phyloP scores from a whole-genome alignment of 2,329 filamentous ascomycete genomes.

The Orbilia brochopaga region DNA sequence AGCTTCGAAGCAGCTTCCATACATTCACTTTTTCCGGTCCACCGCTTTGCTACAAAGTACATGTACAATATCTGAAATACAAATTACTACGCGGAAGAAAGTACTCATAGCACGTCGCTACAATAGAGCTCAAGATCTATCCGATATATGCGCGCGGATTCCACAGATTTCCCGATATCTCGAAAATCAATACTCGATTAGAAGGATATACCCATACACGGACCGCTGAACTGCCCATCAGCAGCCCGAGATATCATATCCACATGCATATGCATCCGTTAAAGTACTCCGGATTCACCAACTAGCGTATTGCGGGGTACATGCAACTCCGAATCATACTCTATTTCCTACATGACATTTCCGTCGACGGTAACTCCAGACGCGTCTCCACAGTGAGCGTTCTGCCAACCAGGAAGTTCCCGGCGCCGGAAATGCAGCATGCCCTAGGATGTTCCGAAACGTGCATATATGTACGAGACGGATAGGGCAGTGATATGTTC shows the following conservation, averaged over 20 bases:
- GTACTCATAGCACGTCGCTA: too few species aligned
- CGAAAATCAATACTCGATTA: neutral
- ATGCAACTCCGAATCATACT: neutral
- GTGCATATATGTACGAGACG: neutral
- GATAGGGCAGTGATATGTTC: neutral
- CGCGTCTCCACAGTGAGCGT: slow-evolving; percentile 10
- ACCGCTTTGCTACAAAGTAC: neutral
- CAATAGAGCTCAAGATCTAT: too few species aligned
- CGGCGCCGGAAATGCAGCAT: neutral
- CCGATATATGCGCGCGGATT: too few species aligned
- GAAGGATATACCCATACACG: slow-evolving; percentile 15
- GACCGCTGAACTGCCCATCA: slow-evolving; percentile 9
- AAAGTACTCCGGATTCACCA: neutral
- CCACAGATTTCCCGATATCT: too few species aligned
- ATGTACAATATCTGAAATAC: neutral
- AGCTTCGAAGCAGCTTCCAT: slow-evolving; percentile 10
- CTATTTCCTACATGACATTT: neutral
- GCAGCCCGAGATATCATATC: slow-evolving; percentile 24
- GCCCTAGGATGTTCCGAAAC: neutral
- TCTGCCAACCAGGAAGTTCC: slow-evolving; percentile 13
- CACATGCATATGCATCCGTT: slow-evolving; percentile 23
- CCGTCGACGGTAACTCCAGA: neutral
- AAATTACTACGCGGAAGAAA: too few species aligned
- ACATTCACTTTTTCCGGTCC: neutral
- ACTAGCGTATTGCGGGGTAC: slow-evolving; percentile 48